Percentiles rank a stretch among this genome's conserved stretches.
phyloP scores from a whole-genome alignment of 164 flowering plant genomes.

The Litsea cubeba region DNA sequence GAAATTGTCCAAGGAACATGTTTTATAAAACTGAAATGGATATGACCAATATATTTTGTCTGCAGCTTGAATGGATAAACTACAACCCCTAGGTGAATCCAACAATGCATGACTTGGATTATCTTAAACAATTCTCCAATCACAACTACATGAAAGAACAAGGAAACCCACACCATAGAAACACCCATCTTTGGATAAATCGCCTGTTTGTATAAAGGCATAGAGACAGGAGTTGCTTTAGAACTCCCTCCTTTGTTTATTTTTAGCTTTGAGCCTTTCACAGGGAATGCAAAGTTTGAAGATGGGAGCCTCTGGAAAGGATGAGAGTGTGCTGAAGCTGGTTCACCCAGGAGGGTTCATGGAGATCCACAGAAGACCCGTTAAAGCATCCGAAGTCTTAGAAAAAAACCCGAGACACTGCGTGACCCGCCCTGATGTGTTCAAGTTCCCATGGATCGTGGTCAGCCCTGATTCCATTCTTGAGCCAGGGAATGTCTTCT shows the following conservation, averaged over 20 bases:
- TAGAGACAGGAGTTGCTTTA: not conserved
- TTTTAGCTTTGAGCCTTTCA: not conserved
- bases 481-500: conserved; percentile 43
- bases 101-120: too few species aligned
- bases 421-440: conserved; percentile 57
- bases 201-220: not conserved
- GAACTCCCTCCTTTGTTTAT: not conserved
- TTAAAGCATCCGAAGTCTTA: conserved; percentile 45
- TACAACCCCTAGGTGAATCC: too few species aligned
- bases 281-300: not conserved
- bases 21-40: too few species aligned
- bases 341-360: conserved; percentile 45
- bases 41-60: too few species aligned
- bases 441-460: conserved; percentile 56
- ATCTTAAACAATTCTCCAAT: too few species aligned
- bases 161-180: not conserved
- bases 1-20: too few species aligned
- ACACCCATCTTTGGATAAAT: not conserved
- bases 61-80: too few species aligned
- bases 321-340: conserved; percentile 38
- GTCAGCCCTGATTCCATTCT: conserved; percentile 50
- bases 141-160: not conserved
- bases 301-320: conserved; percentile 19
- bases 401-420: conserved; percentile 55
- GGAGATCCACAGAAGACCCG: conserved; percentile 35